A percentile compares a stretch with the other conserved stretches of the same genome.
phyloP scores from a whole-genome alignment of 345 rosid species.

The Citrus maxima region DNA sequence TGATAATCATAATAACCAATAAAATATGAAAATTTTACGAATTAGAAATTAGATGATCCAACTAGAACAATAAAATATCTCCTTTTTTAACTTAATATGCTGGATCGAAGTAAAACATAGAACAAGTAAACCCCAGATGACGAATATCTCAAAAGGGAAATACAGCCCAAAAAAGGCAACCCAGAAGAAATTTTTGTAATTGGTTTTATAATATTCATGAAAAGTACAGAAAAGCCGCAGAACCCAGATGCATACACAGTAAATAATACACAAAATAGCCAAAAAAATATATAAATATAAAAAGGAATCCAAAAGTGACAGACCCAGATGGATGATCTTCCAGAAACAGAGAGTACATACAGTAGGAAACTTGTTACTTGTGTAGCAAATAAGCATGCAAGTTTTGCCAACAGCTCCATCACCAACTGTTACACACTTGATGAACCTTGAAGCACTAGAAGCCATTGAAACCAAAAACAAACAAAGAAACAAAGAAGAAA shows the following conservation, averaged over 20 bases:
- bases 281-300: not conserved
- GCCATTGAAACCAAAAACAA: constrained; percentile 43
- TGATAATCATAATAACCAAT: constrained; percentile 35
- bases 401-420: constrained; percentile 91
- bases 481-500: constrained; percentile 12
- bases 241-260: constrained; percentile 36
- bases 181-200: constrained; percentile 11
- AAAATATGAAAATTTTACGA: constrained; percentile 3
- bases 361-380: constrained; percentile 83
- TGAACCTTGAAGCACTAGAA: constrained; percentile 65
- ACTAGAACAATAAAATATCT: not conserved
- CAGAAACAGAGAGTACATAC: constrained; percentile 31
- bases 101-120: not conserved
- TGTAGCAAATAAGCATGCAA: constrained; percentile 85
- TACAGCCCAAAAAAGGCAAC: constrained; percentile 4
- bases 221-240: constrained; percentile 36
- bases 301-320: constrained; percentile 5
- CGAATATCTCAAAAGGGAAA: constrained; percentile 5
- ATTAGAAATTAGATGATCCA: not conserved
- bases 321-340: constrained; percentile 14
- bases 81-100: not conserved
- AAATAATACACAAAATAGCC: constrained; percentile 10
- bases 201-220: constrained; percentile 4
- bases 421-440: constrained; percentile 85
- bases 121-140: not conserved